phyloP scores from a whole-genome alignment of 768 basidiomycete species.

The Peribolospora baueri region DNA sequence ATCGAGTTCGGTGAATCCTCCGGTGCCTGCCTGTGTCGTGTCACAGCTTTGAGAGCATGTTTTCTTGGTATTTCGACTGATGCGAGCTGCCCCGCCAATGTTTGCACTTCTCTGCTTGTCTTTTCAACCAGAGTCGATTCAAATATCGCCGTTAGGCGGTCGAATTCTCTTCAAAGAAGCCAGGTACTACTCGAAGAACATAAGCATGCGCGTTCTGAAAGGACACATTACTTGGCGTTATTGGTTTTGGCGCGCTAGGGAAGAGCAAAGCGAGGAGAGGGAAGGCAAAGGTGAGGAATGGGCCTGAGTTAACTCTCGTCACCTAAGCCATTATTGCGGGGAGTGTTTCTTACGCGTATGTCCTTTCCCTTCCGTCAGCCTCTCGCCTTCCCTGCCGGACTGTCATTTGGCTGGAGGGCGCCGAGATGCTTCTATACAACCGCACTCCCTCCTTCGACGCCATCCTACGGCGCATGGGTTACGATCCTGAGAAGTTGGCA shows the following conservation, averaged over 20 bases:
- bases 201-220: constrained; percentile 50
- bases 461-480: constrained; percentile 48
- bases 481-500: no score
- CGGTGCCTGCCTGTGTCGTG: background rate
- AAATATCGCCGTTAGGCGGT: constrained; percentile 68
- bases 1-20: constrained; percentile 43
- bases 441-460: constrained; percentile 66
- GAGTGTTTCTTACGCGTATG: background rate
- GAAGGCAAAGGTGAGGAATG: constrained; percentile 27
- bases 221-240: constrained; percentile 79
- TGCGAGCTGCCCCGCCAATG: background rate
- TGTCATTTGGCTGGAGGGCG: constrained; percentile 51
- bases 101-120: background rate
- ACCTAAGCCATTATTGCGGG: background rate
- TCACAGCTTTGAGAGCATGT: background rate
- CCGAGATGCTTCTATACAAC: constrained; percentile 87
- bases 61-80: constrained; percentile 1
- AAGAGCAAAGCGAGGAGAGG: constrained; percentile 38
- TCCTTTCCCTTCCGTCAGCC: constrained; percentile 17
- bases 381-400: constrained; percentile 45
- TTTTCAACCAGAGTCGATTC: constrained; percentile 48
- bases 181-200: constrained; percentile 73
- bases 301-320: constrained; percentile 19
- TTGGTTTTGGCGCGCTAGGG: constrained; percentile 60
- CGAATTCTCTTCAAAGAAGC: constrained; percentile 70